Conservation (phyloP, 2,329 filamentous ascomycete species). For the Mariannaea elegans region DNA sequence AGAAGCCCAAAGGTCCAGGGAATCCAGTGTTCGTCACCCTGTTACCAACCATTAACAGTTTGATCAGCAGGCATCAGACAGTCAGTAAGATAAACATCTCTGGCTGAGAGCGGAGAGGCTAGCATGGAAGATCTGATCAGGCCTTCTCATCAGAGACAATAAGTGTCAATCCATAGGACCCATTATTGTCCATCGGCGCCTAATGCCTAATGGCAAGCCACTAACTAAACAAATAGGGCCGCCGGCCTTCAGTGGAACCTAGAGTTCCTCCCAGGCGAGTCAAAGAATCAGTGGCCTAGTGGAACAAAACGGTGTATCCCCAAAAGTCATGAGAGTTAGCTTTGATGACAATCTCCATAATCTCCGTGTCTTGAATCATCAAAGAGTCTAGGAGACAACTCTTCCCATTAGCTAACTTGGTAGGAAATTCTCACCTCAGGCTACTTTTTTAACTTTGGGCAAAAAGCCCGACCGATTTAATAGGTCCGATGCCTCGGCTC, state of each 20-base stretch:
- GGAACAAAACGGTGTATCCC: no score
- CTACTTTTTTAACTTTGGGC: neutral
- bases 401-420: no score
- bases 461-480: constrained; percentile 1
- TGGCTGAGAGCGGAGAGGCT: no score
- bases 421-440: no score
- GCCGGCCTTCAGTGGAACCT: constrained; percentile 2
- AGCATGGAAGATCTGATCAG: neutral
- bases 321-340: no score
- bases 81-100: neutral
- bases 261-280: neutral
- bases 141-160: constrained; percentile 2
- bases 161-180: neutral
- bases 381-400: no score
- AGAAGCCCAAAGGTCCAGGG: neutral
- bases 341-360: no score
- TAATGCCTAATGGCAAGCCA: constrained; percentile 4
- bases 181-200: constrained; percentile 12
- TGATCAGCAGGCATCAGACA: neutral
- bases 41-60: no score
- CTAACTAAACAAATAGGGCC: constrained; percentile 11
- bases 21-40: neutral
- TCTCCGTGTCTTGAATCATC: no score
- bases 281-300: neutral
- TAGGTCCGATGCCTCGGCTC: constrained; percentile 19